Evolutionary conservation across 192 early-diverging fungal genomes (phyloP).

Genomic region (Thoreauomyces humboldtii): DNA sequence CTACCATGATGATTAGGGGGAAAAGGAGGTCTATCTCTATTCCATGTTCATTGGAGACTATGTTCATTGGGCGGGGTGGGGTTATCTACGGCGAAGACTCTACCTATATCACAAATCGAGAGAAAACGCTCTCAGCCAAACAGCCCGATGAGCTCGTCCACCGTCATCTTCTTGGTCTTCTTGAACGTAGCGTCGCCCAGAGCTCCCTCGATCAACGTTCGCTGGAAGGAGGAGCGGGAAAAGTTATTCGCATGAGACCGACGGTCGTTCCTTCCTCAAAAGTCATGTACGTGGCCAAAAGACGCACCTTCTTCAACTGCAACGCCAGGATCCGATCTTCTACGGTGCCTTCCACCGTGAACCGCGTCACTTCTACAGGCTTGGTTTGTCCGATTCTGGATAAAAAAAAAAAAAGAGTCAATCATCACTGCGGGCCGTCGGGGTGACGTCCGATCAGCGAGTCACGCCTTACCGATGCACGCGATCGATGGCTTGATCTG

Average conservation of each 20-base stretch:
- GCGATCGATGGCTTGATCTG: slow-evolving; percentile 69
- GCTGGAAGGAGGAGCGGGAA: slow-evolving; percentile 1
- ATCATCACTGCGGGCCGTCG: neutral
- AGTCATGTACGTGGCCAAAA: neutral
- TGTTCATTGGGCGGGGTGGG: neutral
- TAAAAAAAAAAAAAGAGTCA: no score
- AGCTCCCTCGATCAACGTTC: slow-evolving; percentile 29
- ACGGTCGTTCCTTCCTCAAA: neutral
- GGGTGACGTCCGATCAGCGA: no score
- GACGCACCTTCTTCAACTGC: slow-evolving; percentile 57
- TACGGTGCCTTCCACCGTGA: slow-evolving; percentile 61
- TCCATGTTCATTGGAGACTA: neutral
- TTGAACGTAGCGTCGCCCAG: slow-evolving; percentile 23
- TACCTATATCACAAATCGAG: neutral
- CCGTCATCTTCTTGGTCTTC: slow-evolving; percentile 25
- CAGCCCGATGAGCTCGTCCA: slow-evolving; percentile 19
- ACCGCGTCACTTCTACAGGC: slow-evolving; percentile 58
- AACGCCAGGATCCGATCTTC: slow-evolving; percentile 70
- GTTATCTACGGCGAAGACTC: neutral
- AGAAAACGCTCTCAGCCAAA: slow-evolving; percentile 4
- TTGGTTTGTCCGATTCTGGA: slow-evolving; percentile 63
- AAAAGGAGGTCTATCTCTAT: neutral
- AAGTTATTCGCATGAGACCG: neutral
- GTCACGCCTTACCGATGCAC: slow-evolving; percentile 54
- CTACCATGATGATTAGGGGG: slow-evolving; percentile 15